phyloP scores from a whole-genome alignment of 1,139 yeast genomes.

The Geotrichum candidum region DNA sequence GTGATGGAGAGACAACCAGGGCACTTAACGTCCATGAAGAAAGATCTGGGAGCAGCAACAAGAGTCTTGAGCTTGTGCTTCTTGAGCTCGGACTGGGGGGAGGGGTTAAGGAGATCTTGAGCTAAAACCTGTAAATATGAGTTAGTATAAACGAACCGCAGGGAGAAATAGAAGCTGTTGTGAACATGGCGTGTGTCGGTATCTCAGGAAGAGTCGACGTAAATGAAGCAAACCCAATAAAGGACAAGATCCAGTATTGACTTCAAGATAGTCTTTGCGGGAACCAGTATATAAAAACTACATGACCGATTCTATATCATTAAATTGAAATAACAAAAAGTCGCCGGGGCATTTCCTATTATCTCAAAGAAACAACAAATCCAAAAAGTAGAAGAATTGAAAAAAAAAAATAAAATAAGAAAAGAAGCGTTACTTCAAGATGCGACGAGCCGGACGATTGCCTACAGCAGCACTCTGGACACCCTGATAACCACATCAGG shows the following conservation, averaged over 20 bases:
- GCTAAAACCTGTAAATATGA: conserved; percentile 63
- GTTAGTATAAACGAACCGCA: background rate
- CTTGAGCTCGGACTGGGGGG: conserved; percentile 91
- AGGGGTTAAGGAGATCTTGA: conserved; percentile 96
- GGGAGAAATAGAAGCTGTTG: background rate
- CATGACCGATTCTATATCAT: background rate
- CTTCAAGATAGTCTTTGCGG: background rate
- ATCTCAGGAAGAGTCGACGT: conserved; percentile 4
- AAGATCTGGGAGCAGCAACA: conserved; percentile 97
- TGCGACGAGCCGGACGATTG: background rate
- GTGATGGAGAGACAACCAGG: conserved; percentile 99
- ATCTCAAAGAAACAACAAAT: background rate
- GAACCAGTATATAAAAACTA: background rate
- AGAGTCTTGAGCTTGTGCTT: conserved; percentile 97
- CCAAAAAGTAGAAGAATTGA: background rate
- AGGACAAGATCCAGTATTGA: background rate
- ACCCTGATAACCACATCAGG: background rate
- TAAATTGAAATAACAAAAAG: conserved; percentile 3
- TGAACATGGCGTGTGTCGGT: conserved; percentile 4
- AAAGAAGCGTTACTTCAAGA: background rate
- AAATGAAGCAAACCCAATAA: background rate
- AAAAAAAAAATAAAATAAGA: too few species aligned
- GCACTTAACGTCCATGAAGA: conserved; percentile 99
- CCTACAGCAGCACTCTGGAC: background rate
- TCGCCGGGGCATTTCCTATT: background rate